phyloP scores from a whole-genome alignment of 768 basidiomycete species.

The Tephrocybe sp. region DNA sequence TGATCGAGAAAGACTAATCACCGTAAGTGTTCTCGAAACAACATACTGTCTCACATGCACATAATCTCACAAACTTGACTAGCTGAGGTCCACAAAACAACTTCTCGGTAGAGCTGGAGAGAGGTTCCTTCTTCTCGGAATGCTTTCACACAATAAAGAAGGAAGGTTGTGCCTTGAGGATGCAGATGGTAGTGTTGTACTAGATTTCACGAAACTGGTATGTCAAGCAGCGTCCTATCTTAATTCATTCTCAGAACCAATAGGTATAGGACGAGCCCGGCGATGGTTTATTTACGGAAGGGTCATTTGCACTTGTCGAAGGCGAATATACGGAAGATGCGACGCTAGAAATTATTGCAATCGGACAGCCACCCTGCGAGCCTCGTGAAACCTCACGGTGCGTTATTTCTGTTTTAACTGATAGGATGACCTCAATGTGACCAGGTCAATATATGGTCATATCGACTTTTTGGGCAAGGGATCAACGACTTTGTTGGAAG shows the following conservation, averaged over 20 bases:
- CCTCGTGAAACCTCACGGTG: conserved; percentile 80
- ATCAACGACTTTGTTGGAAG: conserved; percentile 84
- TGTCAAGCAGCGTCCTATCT: conserved; percentile 19
- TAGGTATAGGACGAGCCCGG: conserved; percentile 74
- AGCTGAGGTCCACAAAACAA: conserved; percentile 96
- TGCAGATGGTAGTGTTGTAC: conserved; percentile 82
- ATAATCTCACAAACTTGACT: conserved; percentile 1
- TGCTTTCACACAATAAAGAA: conserved; percentile 87
- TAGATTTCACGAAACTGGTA: conserved; percentile 88
- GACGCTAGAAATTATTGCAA: conserved; percentile 83
- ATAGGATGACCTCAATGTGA: conserved; percentile 8
- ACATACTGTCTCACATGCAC: neutral
- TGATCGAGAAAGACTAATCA: conserved; percentile 84
- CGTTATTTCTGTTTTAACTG: conserved; percentile 15
- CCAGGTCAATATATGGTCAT: conserved; percentile 90
- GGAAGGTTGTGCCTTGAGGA: conserved; percentile 92
- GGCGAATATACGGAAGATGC: conserved; percentile 96
- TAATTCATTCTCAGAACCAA: conserved; percentile 17
- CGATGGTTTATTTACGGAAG: conserved; percentile 95
- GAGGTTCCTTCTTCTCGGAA: conserved; percentile 90
- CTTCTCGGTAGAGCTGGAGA: conserved; percentile 87
- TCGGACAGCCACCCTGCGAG: conserved; percentile 98
- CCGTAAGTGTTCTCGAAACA: conserved; percentile 44
- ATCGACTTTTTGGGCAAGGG: conserved; percentile 97
- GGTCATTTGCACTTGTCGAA: conserved; percentile 91